phyloP scores from a whole-genome alignment of 768 basidiomycete species.

The Fibroporia radiculosa region DNA sequence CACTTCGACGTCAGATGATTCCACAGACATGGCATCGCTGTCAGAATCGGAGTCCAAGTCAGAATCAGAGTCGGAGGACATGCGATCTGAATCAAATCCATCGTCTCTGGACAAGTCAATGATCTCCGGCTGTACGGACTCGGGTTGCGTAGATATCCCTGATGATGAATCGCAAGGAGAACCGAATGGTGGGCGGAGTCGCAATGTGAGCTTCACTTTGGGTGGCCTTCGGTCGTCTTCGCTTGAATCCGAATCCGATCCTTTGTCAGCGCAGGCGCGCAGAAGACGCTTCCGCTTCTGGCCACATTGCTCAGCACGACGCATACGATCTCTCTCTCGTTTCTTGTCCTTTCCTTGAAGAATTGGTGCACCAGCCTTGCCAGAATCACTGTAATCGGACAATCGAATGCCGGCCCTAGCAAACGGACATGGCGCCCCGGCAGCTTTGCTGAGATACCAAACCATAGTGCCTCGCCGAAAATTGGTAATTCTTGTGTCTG shows the following conservation, averaged over 20 bases:
- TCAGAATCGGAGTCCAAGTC: conserved; percentile 28
- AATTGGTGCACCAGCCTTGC: conserved; percentile 27
- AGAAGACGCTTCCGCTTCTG: conserved; percentile 37
- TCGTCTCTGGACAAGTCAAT: conserved; percentile 37
- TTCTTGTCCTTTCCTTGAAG: conserved; percentile 22
- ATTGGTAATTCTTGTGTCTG: conserved; percentile 46
- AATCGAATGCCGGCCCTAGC: conserved; percentile 64
- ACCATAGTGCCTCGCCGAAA: conserved; percentile 75
- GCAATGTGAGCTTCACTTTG: conserved; percentile 65
- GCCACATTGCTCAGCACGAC: conserved; percentile 33
- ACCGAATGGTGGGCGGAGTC: conserved; percentile 44
- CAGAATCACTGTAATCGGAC: conserved; percentile 55
- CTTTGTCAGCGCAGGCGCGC: conserved; percentile 24
- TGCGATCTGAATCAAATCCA: conserved; percentile 25
- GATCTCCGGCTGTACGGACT: conserved; percentile 16
- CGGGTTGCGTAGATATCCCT: conserved; percentile 14
- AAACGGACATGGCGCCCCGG: conserved; percentile 73
- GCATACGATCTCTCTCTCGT: conserved; percentile 21
- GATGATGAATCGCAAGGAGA: conserved; percentile 19
- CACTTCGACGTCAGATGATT: conserved; percentile 29
- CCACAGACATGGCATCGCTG: conserved; percentile 37
- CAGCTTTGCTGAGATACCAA: conserved; percentile 72
- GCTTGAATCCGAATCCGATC: conserved; percentile 18
- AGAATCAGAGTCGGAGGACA: conserved; percentile 25
- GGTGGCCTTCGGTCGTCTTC: conserved; percentile 37